These are phyloP conservation scores for Boletus bicolor DNA, from an alignment of 768 basidiomycete genomes.

Conservation along the genomic window DNA sequence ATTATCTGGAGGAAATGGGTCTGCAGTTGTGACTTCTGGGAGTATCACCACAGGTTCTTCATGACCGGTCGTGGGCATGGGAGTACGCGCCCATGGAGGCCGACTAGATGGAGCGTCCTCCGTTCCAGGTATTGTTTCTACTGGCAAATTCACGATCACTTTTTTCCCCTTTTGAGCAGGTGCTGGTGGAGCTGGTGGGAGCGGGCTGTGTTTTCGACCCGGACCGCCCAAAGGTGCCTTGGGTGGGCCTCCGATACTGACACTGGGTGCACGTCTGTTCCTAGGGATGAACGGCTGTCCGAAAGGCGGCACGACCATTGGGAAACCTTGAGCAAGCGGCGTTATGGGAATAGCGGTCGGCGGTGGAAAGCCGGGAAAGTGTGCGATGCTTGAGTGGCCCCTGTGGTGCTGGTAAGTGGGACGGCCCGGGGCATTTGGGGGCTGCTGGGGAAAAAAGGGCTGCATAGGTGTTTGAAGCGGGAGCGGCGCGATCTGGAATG, in stretches of 20 bases:
- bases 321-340: conserved; percentile 56
- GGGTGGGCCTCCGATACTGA: conserved; percentile 83
- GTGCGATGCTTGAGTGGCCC: conserved; percentile 57
- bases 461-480: conserved; percentile 74
- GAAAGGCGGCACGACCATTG: conserved; percentile 46
- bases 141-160: conserved; percentile 65
- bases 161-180: conserved; percentile 59
- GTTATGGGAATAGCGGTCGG: conserved; percentile 56
- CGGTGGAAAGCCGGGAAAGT: conserved; percentile 59
- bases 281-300: conserved; percentile 55
- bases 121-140: conserved; percentile 49
- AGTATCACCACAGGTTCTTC: conserved; percentile 23
- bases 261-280: conserved; percentile 59
- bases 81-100: conserved; percentile 60
- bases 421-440: conserved; percentile 48
- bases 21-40: conserved; percentile 44
- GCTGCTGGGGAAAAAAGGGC: conserved; percentile 54
- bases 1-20: conserved; percentile 62
- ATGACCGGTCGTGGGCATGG: conserved; percentile 41
- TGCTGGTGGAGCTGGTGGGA: conserved; percentile 37
- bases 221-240: conserved; percentile 83
- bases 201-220: conserved; percentile 69
- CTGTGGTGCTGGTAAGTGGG: conserved; percentile 51
- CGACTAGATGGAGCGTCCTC: conserved; percentile 40
- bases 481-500: conserved; percentile 41